Base-by-base conservation (phyloP, 768 basidiomycete genomes). In the Phlegmacium glaucopus region DNA sequence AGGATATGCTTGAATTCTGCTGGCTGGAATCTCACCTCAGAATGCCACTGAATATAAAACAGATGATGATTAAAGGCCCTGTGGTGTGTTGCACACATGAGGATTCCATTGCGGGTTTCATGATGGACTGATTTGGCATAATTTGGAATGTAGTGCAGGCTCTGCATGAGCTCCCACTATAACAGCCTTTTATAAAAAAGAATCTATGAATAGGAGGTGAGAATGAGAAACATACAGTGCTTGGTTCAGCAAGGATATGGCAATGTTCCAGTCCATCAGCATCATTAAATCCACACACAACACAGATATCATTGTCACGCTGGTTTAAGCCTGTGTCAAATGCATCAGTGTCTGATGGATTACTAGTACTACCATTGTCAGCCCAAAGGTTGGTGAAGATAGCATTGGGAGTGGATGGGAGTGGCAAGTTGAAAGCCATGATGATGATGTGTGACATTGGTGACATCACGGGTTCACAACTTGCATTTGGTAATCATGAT, bases 1-100 rank as follows among this genome's bases (percentile, higher is more conserved):
- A 48, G 9, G 40, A 30, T 39, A 41, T 15, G 35, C 4, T 7
- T 11, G 35, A 37, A n/a, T 37, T 17, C 8, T n/a, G 10, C 35
- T 12, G 35, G 8, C 17, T 22, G 18, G 30, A 15, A 48, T 25
- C 12, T 16, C 17, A 48, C 41, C 32, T 42, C 12, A 30, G 32
- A 15, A 15, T 18, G 3, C 47, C 47, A 48, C 16, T 39, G 47
- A 35, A 48, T 42, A 42, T 48, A 48, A 10, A 48, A 48, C 12
- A 16, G 28, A 42, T 48, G 7, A 28, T 0, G 4, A 18, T 42
- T 32, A 42, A 42, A 42, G 12, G 13, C 47, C 22, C 10, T 15
- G 9, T 42, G 47, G 30, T 39, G 39, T 9, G 12, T 25, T n/a
- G 25, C 17, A 8, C 46, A 47, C 38, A 41, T 17, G 26, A 17